Evolutionary conservation across 768 basidiomycete species (phyloP).

Genomic region (Rhizopogon vulgaris): DNA sequence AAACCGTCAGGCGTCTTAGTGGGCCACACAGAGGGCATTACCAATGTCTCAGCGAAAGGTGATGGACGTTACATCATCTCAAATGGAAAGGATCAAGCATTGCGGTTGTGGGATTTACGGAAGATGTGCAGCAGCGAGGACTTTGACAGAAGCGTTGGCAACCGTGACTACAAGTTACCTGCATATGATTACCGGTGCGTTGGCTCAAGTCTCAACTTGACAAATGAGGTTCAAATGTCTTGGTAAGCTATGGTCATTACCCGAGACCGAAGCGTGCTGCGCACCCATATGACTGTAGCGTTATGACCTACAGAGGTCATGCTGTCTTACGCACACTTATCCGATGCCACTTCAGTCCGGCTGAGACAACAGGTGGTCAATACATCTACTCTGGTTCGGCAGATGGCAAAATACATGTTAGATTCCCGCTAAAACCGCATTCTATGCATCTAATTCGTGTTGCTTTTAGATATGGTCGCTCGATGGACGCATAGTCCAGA

Average conservation of each 20-base stretch:
- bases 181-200: constrained; percentile 82
- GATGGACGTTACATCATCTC: constrained; percentile 94
- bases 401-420: constrained; percentile 79
- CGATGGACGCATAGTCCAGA: constrained; percentile 80
- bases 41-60: constrained; percentile 91
- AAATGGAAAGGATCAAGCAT: constrained; percentile 92
- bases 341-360: constrained; percentile 93
- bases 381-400: constrained; percentile 94
- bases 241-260: constrained; percentile 54
- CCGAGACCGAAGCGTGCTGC: constrained; percentile 53
- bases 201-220: not conserved
- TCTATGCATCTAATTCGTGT: constrained; percentile 1
- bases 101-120: constrained; percentile 89
- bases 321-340: constrained; percentile 87
- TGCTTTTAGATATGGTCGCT: constrained; percentile 81
- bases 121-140: constrained; percentile 80
- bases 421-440: constrained; percentile 16
- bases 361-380: constrained; percentile 83
- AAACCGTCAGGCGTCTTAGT: constrained; percentile 91
- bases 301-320: constrained; percentile 95
- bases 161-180: constrained; percentile 47
- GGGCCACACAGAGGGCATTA: constrained; percentile 94
- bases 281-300: constrained; percentile 87
- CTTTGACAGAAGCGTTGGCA: constrained; percentile 44
- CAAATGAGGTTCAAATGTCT: constrained; percentile 7